Percentiles rank a stretch among this genome's conserved stretches.
phyloP scores from a whole-genome alignment of 768 basidiomycete species.

The Sistotremastrum niveocremeum region DNA sequence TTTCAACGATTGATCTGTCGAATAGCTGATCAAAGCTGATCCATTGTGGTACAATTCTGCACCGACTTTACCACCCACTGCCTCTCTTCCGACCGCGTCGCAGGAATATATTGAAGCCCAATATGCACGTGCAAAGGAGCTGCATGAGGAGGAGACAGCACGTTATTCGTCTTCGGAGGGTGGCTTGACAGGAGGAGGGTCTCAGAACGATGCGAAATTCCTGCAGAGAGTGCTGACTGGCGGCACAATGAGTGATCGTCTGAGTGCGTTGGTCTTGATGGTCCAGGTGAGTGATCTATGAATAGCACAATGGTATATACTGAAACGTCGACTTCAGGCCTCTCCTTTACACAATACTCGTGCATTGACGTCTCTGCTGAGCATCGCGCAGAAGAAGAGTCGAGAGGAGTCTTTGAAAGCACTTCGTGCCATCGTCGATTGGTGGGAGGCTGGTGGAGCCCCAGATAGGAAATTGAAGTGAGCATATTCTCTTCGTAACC shows the following conservation, averaged over 20 bases:
- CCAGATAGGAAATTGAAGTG: conserved; percentile 78
- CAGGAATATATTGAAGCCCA: no score
- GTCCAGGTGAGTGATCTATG: conserved; percentile 51
- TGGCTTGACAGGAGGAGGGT: no score
- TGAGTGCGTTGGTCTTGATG: conserved; percentile 81
- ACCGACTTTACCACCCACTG: no score
- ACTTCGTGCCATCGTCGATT: conserved; percentile 83
- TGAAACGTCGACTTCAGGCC: no score
- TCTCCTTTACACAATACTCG: conserved; percentile 69
- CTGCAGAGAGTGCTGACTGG: conserved; percentile 72
- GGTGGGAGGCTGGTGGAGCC: conserved; percentile 95
- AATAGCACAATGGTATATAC: no score
- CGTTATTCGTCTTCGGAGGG: no score
- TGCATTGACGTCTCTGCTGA: conserved; percentile 61
- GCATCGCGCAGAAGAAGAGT: conserved; percentile 78
- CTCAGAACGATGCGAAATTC: conserved; percentile 48
- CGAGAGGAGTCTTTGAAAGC: conserved; percentile 91
- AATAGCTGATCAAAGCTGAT: no score
- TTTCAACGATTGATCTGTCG: no score
- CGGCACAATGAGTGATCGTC: conserved; percentile 84
- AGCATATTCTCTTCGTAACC: conserved; percentile 13
- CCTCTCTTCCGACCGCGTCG: no score
- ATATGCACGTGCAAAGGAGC: no score
- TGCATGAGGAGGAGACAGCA: no score
- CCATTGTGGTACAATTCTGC: no score